Evolutionary conservation across 139 green algal genomes (phyloP), one percentile per base, ranked within the genome.

Genomic region (Pseudopediastrum boryanum): DNA sequence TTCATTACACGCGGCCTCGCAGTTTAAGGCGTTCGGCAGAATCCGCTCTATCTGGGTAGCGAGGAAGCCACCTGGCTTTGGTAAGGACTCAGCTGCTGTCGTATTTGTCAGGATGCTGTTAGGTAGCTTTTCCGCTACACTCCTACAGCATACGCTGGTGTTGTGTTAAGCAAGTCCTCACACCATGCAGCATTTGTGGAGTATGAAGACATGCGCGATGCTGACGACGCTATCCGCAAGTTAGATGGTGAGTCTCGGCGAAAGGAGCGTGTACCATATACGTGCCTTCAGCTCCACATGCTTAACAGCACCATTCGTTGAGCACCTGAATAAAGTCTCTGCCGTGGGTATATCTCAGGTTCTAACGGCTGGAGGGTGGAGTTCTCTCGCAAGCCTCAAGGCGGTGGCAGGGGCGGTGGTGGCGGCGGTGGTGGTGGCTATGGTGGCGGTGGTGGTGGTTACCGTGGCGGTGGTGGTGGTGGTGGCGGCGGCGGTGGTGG

Each of bases 141-240:
- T 42, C 71, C 33, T 12, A 4, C 29, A 8, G 48, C 48, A 62
- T 8, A 44, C 39, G 58, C 56, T 48, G 12, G 1, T 80, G 56
- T 4, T 31, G 72, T 42, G 48, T 23, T 69, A 54, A 69, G 51
- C 33, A 36, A 9, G 6, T 43, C 41, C 31, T 21, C 3, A 48
- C 13, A 59, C 10, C 62, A 39, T 63, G 21, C 67, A 82, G 84
- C 79, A 6, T 88, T 85, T 43, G 67, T 85, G 3, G 84, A 85
- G 76, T 85, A 78, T 64, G 79, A 85, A 6, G 84, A 92, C 62
- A 10, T 36, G 6, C 82, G 89, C 5, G 89, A 93, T 65, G 86
- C 89, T 10, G 81, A 93, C 43, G 89, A 92, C 56, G 89, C 89
- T 27, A 73, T 87, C 58, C 48, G 77, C 2, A 75, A 63, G 19